phyloP scores from a whole-genome alignment of 345 rosid species.

The Citrus unshiu region DNA sequence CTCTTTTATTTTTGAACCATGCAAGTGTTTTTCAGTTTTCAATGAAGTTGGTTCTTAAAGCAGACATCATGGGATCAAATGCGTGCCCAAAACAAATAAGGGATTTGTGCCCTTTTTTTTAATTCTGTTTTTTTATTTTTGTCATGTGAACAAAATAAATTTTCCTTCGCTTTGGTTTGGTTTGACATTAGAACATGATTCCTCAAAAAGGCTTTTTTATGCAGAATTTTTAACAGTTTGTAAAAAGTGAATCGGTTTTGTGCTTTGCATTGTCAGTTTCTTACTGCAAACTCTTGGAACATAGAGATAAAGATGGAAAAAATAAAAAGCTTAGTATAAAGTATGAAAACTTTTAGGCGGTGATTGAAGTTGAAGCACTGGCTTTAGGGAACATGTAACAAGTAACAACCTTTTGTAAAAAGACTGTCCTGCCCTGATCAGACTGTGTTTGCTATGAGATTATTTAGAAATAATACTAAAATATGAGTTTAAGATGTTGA shows the following conservation, averaged over 20 bases:
- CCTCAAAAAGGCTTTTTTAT: neutral
- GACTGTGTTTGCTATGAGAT: neutral
- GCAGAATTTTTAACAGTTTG: conserved; percentile 8
- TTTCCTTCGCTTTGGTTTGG: neutral
- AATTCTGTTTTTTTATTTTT: neutral
- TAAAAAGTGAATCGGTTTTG: conserved; percentile 20
- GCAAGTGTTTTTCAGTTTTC: conserved; percentile 20
- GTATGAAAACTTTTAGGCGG: conserved; percentile 15
- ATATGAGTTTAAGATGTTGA: neutral
- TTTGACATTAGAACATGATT: conserved; percentile 7
- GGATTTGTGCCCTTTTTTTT: conserved; percentile 4
- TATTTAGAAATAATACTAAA: neutral
- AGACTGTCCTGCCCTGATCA: neutral
- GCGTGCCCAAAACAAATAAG: conserved; percentile 14
- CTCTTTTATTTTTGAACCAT: conserved; percentile 7
- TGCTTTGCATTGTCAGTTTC: conserved; percentile 21
- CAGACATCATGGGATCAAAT: conserved; percentile 54
- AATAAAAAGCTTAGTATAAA: conserved; percentile 11
- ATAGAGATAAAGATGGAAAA: neutral
- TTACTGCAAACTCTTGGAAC: conserved; percentile 10
- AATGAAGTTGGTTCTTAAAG: conserved; percentile 17
- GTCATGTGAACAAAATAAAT: neutral
- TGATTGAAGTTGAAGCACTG: neutral
- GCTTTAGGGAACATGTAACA: too few species aligned
- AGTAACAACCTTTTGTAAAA: conserved; percentile 1